Percentiles rank a stretch among this genome's conserved stretches.
Conservation (phyloP, 306 rosid genomes). For the Glycine soja region DNA sequence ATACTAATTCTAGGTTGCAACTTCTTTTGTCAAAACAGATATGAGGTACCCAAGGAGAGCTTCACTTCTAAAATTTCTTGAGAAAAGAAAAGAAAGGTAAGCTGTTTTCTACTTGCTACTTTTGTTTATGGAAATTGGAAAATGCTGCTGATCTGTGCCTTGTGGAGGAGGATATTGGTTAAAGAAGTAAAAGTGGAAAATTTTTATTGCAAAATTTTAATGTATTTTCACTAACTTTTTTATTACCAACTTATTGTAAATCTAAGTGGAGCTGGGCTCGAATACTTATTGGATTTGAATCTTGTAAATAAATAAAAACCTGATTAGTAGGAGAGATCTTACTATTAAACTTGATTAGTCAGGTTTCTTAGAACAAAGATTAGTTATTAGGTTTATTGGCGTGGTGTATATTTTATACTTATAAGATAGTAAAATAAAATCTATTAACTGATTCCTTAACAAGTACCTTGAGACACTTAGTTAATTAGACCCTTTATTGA, state of each 20-base stretch:
- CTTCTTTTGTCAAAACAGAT: constrained; percentile 49
- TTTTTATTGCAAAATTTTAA: not conserved
- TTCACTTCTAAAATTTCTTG: constrained; percentile 88
- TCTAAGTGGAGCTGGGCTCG: not conserved
- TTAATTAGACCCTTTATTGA: not conserved
- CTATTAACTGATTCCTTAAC: not conserved
- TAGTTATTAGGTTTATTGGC: no score
- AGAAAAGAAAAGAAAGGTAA: constrained; percentile 94
- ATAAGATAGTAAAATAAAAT: no score
- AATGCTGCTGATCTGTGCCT: not conserved
- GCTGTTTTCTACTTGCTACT: not conserved
- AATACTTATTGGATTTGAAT: no score
- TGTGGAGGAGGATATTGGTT: not conserved
- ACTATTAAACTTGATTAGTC: no score
- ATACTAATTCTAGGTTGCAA: constrained; percentile 22
- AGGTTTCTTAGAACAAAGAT: no score
- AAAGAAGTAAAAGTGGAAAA: not conserved
- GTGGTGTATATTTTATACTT: no score
- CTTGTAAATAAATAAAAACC: not conserved
- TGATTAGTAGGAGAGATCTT: no score
- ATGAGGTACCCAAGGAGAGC: constrained; percentile 82
- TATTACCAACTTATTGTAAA: not conserved
- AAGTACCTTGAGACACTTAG: no score
- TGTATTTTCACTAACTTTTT: not conserved
- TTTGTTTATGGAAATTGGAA: not conserved